Base-by-base conservation (phyloP, 1,284 basidiomycete species). In the Ceratobasidium sp. region DNA sequence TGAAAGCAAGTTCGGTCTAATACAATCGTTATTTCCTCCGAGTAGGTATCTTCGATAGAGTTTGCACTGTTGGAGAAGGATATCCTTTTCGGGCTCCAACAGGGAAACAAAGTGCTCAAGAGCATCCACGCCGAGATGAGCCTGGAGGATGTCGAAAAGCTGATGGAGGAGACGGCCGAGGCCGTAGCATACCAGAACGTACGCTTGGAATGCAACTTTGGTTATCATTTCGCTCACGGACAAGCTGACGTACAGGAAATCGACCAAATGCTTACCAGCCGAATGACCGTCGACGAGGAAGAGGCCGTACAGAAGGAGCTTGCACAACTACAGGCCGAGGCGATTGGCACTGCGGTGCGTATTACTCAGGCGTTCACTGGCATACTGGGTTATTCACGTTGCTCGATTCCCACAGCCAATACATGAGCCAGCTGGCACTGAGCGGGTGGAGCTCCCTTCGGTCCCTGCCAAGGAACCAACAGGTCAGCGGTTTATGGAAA, bases 121-220 rank as follows among this genome's bases (percentile, higher is more conserved):
- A 90, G 97, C 85, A 94, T 99, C 51, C 96, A 99, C 84, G 91
- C 91, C 81, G 96, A 99, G 84, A 92, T 99, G 89, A 95, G 91
- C 79, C 82, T 96, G 3, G 96, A 98, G 82, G 92, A 88, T 77
- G 96, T 99, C n/a, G 97, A 99, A 87, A 92, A 90, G 82, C 85
- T 99, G 68, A 88, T 99, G 85, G 95, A 94, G 78, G 94, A 97
- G 84, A 97, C 97, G 0, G 90, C 91, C 1, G 97, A 99, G 82
- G 97, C 95, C 0, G 88, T 94, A 79, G 95, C 92, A 77, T 98
- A 99, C 84, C 96, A 99, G 83, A 85, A 88, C 82, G 96, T 96
- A 78, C 69, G 91, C 65, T 73, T 22, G 1, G 17, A n/a, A 25
- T 29, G 68, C 25, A 37, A 67, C 25, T 54, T 29, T 59, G 57